phyloP scores from a whole-genome alignment of 2,329 filamentous ascomycete genomes.

The Hymenoscyphus fructigenus region DNA sequence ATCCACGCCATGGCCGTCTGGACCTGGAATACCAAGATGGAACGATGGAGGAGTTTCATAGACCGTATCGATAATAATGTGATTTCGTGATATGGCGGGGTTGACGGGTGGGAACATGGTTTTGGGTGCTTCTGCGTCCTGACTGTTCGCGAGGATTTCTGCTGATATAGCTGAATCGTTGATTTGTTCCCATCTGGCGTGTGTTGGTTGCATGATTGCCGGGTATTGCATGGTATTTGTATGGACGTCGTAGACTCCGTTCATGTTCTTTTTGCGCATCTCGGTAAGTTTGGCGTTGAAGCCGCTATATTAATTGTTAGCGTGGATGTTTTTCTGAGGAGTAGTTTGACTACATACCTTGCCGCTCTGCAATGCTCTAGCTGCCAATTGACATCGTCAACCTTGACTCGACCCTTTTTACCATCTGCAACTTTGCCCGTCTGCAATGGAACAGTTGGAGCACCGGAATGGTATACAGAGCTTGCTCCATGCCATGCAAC shows the following conservation, averaged over 20 bases:
- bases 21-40: slow-evolving; percentile 57
- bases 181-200: slow-evolving; percentile 77
- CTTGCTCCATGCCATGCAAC: slow-evolving; percentile 98
- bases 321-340: background rate
- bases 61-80: slow-evolving; percentile 60
- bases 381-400: slow-evolving; percentile 96
- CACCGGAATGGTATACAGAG: slow-evolving; percentile 85
- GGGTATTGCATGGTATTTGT: slow-evolving; percentile 92
- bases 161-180: slow-evolving; percentile 38
- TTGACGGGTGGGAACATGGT: slow-evolving; percentile 54
- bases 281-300: slow-evolving; percentile 78
- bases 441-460: slow-evolving; percentile 71
- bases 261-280: slow-evolving; percentile 62
- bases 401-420: slow-evolving; percentile 81
- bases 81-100: slow-evolving; percentile 59
- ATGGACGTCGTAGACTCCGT: slow-evolving; percentile 88
- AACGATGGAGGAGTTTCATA: slow-evolving; percentile 57
- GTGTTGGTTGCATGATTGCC: slow-evolving; percentile 83
- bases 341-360: slow-evolving; percentile 56
- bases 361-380: slow-evolving; percentile 89
- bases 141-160: slow-evolving; percentile 19
- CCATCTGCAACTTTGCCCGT: slow-evolving; percentile 71
- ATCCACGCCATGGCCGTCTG: slow-evolving; percentile 51
- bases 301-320: slow-evolving; percentile 51
- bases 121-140: slow-evolving; percentile 26